Base-by-base conservation (phyloP, 345 rosid species). In the Iberis pinnata region DNA sequence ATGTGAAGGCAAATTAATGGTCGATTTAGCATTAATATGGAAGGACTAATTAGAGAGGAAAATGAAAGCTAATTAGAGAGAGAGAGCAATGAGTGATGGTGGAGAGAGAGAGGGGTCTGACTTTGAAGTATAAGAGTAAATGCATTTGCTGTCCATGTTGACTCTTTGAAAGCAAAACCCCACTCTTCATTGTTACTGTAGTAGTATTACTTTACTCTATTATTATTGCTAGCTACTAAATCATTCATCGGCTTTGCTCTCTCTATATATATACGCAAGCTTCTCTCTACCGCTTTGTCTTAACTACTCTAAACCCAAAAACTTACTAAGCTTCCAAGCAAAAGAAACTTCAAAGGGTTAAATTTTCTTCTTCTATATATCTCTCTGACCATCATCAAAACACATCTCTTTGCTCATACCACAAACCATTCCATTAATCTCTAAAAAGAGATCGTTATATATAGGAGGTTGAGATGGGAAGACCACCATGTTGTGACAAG, bases 401-500 rank as follows among this genome's bases (percentile, higher is more conserved):
- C 14, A 24, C 13, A 18, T 53, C 25, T 63, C 46, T 43, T 35
- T 43, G 1, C 59, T 52, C 52, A 52, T 35, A 61, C 37, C 18
- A 60, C 24, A 40, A 39, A 17, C 18, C 16, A 12, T 39, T 48
- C 2, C 38, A 13, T 26, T 39, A n/a, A n/a, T 4, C 6, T 4
- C 16, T 38, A 49, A 26, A 4, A 18, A 40, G 10, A 44, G n/a
- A n/a, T n/a, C n/a, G n/a, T n/a, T 6, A 33, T 33, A 15, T n/a
- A 43, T 12, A 17, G 12, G 53, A 56, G 44, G 3, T 9, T 26
- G 61, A 32, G 49, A 17, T 89, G 97, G 97, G 93, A 18, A 82
- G 97, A 65, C 90, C 94, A 59, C 97, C 97, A 26, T 89, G 95
- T 58, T 86, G 97, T 66, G 94, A 89, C 26, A 89, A 89, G 78